A percentile compares a stretch with the other conserved stretches of the same genome.
Evolutionary conservation across 164 flowering plant genomes (phyloP).

Genomic region (Vitis labrusca): DNA sequence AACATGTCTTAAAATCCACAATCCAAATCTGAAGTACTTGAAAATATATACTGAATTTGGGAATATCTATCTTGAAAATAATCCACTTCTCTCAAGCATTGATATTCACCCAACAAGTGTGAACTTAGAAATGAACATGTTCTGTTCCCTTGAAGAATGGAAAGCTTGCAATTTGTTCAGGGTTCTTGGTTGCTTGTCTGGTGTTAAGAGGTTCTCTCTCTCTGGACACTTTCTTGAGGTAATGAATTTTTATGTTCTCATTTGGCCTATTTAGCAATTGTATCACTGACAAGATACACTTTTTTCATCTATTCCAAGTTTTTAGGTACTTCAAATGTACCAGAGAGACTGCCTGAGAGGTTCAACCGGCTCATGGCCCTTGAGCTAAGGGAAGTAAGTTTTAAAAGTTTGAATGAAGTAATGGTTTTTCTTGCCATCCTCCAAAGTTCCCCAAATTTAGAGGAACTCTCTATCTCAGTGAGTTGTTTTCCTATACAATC

Average conservation of each 20-base stretch:
- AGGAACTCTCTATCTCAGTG: slow-evolving; percentile 9
- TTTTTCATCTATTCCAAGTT: slow-evolving; percentile 6
- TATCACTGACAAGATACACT: neutral
- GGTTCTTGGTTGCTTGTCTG: slow-evolving; percentile 5
- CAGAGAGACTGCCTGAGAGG: neutral
- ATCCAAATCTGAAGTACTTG: slow-evolving; percentile 12
- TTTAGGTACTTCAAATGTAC: neutral
- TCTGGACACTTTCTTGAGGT: slow-evolving; percentile 14
- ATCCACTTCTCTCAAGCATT: slow-evolving; percentile 1
- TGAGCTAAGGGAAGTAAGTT: slow-evolving; percentile 14
- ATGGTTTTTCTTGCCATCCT: slow-evolving; percentile 2
- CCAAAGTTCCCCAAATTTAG: slow-evolving; percentile 14
- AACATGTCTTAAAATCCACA: slow-evolving; percentile 4
- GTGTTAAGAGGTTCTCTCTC: slow-evolving; percentile 1
- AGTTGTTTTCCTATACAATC: neutral
- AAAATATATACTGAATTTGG: slow-evolving; percentile 10
- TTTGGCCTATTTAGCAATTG: neutral
- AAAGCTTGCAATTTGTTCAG: neutral
- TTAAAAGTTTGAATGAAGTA: neutral
- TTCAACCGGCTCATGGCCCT: slow-evolving; percentile 1
- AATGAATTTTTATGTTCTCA: neutral
- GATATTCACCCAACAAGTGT: slow-evolving; percentile 1
- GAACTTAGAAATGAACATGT: neutral
- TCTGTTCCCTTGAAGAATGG: neutral
- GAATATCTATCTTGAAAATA: slow-evolving; percentile 5